A percentile compares a stretch with the other conserved stretches of the same genome.
Evolutionary conservation across 202 grass and related monocot genomes (phyloP).

Genomic region (Bolboschoenoplectus hybrid): DNA sequence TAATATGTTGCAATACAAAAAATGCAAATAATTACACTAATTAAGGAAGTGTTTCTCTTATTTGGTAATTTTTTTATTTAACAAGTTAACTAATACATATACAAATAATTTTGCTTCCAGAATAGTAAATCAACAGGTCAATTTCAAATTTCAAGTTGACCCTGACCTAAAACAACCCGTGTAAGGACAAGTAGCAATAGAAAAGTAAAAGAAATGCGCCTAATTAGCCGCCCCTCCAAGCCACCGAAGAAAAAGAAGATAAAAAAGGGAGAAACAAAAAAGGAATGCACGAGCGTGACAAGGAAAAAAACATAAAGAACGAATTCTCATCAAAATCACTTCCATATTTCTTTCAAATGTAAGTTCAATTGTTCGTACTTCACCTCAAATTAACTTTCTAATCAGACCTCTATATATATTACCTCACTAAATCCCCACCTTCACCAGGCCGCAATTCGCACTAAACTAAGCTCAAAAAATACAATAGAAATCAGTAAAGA

Average conservation of each 20-base stretch:
- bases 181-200: not conserved
- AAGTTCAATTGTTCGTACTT: not conserved
- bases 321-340: not conserved
- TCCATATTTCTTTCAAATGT: not conserved
- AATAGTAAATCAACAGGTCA: not conserved
- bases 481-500: constrained; percentile 17
- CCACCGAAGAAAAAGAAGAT: not conserved
- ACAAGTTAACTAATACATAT: not conserved
- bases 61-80: not conserved
- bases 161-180: not conserved
- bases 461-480: constrained; percentile 8
- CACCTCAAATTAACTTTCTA: not conserved
- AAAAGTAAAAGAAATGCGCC: not conserved
- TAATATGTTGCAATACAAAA: not conserved
- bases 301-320: not conserved
- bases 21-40: not conserved
- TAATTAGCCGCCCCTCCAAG: not conserved
- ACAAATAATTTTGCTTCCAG: not conserved
- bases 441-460: not conserved
- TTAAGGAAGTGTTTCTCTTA: not conserved
- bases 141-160: not conserved
- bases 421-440: not conserved
- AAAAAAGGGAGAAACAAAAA: not conserved
- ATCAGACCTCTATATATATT: not conserved
- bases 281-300: not conserved